Base-by-base conservation (phyloP, 768 basidiomycete species). In the Mrakia hoshinonis region DNA sequence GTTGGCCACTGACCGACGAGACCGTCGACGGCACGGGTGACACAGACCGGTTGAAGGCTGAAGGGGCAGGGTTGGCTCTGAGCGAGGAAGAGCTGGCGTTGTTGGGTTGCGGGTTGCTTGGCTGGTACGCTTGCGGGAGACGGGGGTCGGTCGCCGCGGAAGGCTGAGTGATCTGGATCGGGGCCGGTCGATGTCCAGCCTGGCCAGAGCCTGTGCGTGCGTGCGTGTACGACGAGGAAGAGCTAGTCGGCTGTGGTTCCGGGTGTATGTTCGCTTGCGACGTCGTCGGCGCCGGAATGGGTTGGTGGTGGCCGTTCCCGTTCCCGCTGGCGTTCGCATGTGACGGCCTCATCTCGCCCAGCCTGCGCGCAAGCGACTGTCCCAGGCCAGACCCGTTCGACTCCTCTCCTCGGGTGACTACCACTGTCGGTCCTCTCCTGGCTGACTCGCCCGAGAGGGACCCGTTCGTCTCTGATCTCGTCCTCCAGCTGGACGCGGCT, bases 111-210 rank as follows among this genome's bases (percentile, higher is more conserved):
- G 15, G 4, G 68, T 24, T 9, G 61, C 43, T 7, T 1, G 64
- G 55, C 43, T 72, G 70, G 47, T 67, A 61, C 22, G 47, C 55
- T 24, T 67, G 70, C 22, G 70, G 65, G 11, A 67, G 47, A 5
- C 70, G 70, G 26, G 66, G 70, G 29, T 72, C 70, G 46, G 63
- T 51, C 46, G 29, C 39, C 24, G 34, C 22, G 46, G 55, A 51
- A 6, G 54, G 39, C 9, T 29, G 38, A 26, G 65, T 43, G 31
- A 72, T 60, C 47, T 72, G 54, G 46, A 72, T 48, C 31, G 70
- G 70, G 5, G 70, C 65, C 18, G 70, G 70, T 6, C 70, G 70
- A 39, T 62, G 61, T 29, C 62, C 69, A 18, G 52, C 51, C 13
- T 38, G 31, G 13, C 49, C 38, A 5, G 61, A 63, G 34, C 49